These are phyloP conservation scores for Thalassia testudinum DNA, from an alignment of 116 monocot species.

Conservation along the genomic window DNA sequence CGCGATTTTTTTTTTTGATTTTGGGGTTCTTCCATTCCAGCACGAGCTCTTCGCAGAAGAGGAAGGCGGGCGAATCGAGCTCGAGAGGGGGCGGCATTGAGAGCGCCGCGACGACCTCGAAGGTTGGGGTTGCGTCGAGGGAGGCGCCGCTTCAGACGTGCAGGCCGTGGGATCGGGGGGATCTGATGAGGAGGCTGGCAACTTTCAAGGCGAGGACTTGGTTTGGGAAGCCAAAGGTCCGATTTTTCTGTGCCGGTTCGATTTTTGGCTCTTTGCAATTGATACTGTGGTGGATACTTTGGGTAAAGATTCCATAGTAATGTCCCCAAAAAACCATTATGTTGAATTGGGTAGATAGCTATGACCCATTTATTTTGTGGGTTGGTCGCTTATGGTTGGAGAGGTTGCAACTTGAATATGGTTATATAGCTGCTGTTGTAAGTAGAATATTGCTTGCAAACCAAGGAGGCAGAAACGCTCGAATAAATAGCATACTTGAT, in stretches of 20 bases:
- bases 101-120: conserved; percentile 8
- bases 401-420: too few relatives aligned
- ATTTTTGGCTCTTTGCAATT: background rate
- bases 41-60: conserved; percentile 8
- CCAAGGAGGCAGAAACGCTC: too few relatives aligned
- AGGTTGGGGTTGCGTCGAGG: conserved; percentile 1
- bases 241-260: conserved; percentile 1
- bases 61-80: conserved; percentile 7
- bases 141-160: conserved; percentile 22
- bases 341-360: too few relatives aligned
- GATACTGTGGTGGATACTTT: background rate
- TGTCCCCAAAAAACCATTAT: background rate
- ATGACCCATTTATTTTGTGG: too few relatives aligned
- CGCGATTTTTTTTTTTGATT: background rate
- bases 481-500: too few relatives aligned
- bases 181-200: conserved; percentile 57
- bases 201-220: conserved; percentile 99
- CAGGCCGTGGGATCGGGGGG: conserved; percentile 91
- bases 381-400: too few relatives aligned
- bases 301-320: background rate
- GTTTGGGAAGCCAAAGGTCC: conserved; percentile 95
- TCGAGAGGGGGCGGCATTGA: conserved; percentile 8
- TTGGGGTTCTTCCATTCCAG: conserved; percentile 2
- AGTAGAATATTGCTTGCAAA: too few relatives aligned
- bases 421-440: too few relatives aligned